Conservation (phyloP, 2,329 filamentous ascomycete genomes). For the Beauveria medogensis region DNA sequence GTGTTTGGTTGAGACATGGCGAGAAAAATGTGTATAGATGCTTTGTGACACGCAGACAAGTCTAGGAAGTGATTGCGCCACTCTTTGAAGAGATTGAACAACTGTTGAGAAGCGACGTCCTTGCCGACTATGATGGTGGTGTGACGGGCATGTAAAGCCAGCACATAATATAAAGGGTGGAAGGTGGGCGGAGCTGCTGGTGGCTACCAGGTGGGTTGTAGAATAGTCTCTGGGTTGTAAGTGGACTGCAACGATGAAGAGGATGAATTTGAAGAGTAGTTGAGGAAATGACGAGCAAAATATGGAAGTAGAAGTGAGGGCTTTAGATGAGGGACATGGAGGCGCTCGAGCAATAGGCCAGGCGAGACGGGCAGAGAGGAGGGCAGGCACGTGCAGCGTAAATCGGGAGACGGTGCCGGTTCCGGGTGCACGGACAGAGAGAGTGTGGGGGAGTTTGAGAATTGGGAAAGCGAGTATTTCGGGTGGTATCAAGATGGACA, state of each 20-base stretch:
- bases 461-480: neutral
- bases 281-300: neutral
- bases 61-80: neutral
- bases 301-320: neutral
- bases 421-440: neutral
- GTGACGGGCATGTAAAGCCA: neutral
- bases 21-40: neutral
- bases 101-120: neutral
- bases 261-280: neutral
- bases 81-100: slow-evolving; percentile 1
- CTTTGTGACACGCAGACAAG: neutral
- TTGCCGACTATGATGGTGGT: neutral
- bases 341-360: neutral
- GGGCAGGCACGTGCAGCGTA: slow-evolving; percentile 5
- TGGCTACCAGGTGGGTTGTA: neutral
- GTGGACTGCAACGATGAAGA: neutral
- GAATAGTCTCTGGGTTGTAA: neutral
- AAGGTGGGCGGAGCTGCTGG: neutral
- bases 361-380: neutral
- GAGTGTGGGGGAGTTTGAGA: neutral
- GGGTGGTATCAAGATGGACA: neutral
- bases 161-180: neutral
- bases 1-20: neutral
- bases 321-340: slow-evolving; percentile 5
- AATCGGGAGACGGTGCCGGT: neutral